phyloP scores from a whole-genome alignment of 73 alveolate genomes.

The Paramecium sexaurelia region DNA sequence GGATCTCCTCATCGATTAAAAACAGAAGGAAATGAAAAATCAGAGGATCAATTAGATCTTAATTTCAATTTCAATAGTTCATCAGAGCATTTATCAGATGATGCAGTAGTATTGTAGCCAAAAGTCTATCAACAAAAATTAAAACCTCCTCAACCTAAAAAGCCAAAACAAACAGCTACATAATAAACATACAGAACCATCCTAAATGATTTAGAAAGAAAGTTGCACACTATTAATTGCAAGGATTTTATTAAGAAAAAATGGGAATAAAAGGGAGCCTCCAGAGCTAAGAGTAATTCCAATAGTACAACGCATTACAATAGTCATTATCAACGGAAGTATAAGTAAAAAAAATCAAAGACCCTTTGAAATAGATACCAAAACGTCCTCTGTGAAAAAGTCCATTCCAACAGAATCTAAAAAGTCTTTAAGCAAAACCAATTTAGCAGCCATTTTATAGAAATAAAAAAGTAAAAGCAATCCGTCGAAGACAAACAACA shows the following conservation, averaged over 20 bases:
- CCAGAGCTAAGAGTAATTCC: slow-evolving; percentile 49
- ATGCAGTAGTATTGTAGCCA: slow-evolving; percentile 13
- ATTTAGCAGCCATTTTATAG: neutral
- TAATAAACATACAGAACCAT: slow-evolving; percentile 11
- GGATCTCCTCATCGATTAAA: slow-evolving; percentile 40
- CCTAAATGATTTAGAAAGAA: slow-evolving; percentile 38
- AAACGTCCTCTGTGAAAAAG: slow-evolving; percentile 42
- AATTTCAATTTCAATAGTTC: slow-evolving; percentile 57
- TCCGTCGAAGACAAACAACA: neutral
- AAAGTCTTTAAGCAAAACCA: slow-evolving; percentile 4
- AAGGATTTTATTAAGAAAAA: slow-evolving; percentile 47
- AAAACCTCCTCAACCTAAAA: slow-evolving; percentile 41
- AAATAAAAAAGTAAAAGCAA: slow-evolving; percentile 40
- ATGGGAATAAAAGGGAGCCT: neutral
- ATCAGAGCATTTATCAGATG: slow-evolving; percentile 45
- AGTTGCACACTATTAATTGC: slow-evolving; percentile 45
- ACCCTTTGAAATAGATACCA: slow-evolving; percentile 34
- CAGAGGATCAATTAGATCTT: slow-evolving; percentile 49
- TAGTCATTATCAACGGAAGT: slow-evolving; percentile 47
- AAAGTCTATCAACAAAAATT: slow-evolving; percentile 5
- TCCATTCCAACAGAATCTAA: slow-evolving; percentile 59
- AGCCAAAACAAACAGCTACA: neutral
- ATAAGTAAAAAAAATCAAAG: neutral
- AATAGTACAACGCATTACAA: slow-evolving; percentile 48
- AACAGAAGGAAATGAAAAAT: slow-evolving; percentile 59